Conservation (phyloP, 495 filamentous ascomycete species). For the Tuber calosporum region DNA sequence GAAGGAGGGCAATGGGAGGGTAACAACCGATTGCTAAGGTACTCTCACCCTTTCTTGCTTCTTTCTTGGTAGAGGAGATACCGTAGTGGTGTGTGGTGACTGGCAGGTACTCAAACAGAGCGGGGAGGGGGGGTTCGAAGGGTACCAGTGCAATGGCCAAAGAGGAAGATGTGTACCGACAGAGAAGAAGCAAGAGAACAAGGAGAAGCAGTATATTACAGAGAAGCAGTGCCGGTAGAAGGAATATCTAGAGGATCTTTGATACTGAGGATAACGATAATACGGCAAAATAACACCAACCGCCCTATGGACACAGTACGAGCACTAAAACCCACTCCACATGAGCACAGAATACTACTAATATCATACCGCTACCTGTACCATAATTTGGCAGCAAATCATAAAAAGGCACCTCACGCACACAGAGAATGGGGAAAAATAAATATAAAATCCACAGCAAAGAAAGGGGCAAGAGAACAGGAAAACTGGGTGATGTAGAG, state of each 20-base stretch:
- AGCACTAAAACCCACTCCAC: not conserved
- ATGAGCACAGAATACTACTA: not conserved
- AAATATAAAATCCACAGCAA: not conserved
- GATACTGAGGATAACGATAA: not conserved
- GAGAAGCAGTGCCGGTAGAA: not conserved
- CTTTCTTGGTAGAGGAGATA: not conserved
- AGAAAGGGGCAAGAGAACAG: not conserved
- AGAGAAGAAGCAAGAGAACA: not conserved
- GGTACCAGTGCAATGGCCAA: not conserved
- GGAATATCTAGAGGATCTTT: not conserved
- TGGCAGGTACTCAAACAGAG: slow-evolving; percentile 10
- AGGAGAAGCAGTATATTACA: not conserved
- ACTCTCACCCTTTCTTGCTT: not conserved
- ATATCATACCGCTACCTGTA: not conserved
- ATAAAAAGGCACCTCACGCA: not conserved
- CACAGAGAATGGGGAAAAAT: not conserved
- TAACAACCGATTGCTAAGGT: slow-evolving; percentile 5
- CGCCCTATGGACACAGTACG: not conserved
- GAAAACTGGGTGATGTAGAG: not conserved
- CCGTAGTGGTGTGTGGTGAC: slow-evolving; percentile 6
- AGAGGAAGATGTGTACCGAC: not conserved
- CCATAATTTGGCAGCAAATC: not conserved
- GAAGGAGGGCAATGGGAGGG: slow-evolving; percentile 14
- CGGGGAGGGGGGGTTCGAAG: slow-evolving; percentile 10
- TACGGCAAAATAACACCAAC: not conserved